Evolutionary conservation across 2,329 filamentous ascomycete species (phyloP).

Genomic region (Basipetospora chlamydospora): DNA sequence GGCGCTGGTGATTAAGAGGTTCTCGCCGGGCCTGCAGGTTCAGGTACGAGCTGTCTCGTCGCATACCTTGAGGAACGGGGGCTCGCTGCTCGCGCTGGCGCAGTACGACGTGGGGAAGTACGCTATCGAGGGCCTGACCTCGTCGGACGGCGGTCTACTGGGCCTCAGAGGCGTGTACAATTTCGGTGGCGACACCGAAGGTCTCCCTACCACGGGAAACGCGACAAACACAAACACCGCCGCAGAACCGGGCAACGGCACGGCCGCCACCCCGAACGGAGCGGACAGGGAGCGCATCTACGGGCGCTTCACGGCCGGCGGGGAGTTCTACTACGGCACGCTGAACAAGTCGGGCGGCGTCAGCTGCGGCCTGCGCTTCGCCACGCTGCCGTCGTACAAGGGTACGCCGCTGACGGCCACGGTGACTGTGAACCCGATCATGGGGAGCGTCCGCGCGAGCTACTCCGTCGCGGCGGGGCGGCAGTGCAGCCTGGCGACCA

Average conservation of each 20-base stretch:
- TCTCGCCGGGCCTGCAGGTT: slow-evolving; percentile 65
- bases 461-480: slow-evolving; percentile 82
- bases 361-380: slow-evolving; percentile 77
- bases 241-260: too few species aligned
- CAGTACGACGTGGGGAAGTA: slow-evolving; percentile 81
- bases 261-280: slow-evolving; percentile 3
- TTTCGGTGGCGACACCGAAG: slow-evolving; percentile 57
- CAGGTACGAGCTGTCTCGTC: slow-evolving; percentile 69
- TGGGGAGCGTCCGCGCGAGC: slow-evolving; percentile 81
- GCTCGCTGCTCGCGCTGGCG: slow-evolving; percentile 56
- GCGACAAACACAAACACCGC: slow-evolving; percentile 8
- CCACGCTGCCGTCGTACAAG: slow-evolving; percentile 64
- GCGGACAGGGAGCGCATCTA: slow-evolving; percentile 46
- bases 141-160: slow-evolving; percentile 79
- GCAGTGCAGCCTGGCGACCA: slow-evolving; percentile 71
- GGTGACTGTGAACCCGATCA: slow-evolving; percentile 81
- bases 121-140: slow-evolving; percentile 78
- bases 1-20: slow-evolving; percentile 65
- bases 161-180: slow-evolving; percentile 87
- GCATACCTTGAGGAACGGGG: slow-evolving; percentile 55
- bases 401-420: slow-evolving; percentile 91
- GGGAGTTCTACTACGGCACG: slow-evolving; percentile 88
- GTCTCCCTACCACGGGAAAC: slow-evolving; percentile 9
- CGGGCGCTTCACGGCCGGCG: slow-evolving; percentile 80
- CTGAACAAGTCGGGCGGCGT: slow-evolving; percentile 89